Conservation (phyloP, 306 rosid genomes). For the Casuarina equisetifolia region DNA sequence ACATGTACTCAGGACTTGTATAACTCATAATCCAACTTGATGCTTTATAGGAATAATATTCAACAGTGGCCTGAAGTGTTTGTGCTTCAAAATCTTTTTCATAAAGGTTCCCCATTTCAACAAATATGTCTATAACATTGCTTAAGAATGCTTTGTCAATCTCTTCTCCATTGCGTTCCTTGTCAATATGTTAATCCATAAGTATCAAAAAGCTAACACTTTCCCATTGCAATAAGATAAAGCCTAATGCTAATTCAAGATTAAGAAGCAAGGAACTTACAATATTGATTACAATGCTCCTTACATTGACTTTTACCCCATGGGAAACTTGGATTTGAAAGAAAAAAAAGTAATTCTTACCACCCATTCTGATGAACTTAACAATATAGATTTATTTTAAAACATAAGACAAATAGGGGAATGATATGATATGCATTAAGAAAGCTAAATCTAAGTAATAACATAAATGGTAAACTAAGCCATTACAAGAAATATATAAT, state of each 20-base stretch:
- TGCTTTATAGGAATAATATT: constrained; percentile 70
- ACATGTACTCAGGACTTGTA: constrained; percentile 85
- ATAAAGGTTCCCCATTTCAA: constrained; percentile 64
- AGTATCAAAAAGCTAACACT: constrained; percentile 16
- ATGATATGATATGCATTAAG: neutral
- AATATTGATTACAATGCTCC: constrained; percentile 56
- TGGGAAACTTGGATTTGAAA: constrained; percentile 51
- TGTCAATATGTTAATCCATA: constrained; percentile 50
- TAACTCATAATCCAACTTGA: constrained; percentile 68
- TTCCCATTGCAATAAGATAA: neutral
- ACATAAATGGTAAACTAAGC: neutral
- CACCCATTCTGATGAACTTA: neutral
- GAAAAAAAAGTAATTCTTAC: constrained; percentile 6
- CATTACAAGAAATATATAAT: constrained; percentile 23
- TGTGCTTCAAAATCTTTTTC: constrained; percentile 59
- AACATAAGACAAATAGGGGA: neutral
- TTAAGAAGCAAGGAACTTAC: constrained; percentile 40
- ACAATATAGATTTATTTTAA: neutral
- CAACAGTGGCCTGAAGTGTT: constrained; percentile 57
- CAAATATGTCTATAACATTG: constrained; percentile 64
- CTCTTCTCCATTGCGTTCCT: constrained; percentile 87
- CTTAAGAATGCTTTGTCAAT: constrained; percentile 70
- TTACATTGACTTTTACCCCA: constrained; percentile 48
- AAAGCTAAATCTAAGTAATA: neutral
- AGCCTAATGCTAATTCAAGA: constrained; percentile 2